phyloP scores from a whole-genome alignment of 148 eudicot genomes.

The Silene latifolia region DNA sequence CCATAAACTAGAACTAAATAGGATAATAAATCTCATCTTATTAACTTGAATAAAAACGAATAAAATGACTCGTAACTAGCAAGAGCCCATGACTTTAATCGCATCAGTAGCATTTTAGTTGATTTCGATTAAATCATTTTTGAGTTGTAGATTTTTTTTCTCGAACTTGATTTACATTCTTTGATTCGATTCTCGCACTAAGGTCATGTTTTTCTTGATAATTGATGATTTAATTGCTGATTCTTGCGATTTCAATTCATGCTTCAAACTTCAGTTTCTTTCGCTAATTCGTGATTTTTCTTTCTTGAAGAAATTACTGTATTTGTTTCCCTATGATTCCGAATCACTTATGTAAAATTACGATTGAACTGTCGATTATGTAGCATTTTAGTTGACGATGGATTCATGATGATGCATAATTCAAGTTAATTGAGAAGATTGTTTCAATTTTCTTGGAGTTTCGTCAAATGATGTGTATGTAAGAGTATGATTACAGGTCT shows the following conservation, averaged over 20 bases:
- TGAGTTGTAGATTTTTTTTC: no score
- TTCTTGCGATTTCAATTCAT: neutral
- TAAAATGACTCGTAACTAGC: no score
- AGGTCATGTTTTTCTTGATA: neutral
- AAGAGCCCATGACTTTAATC: no score
- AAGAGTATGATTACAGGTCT: no score
- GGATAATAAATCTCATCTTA: no score
- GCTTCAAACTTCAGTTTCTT: neutral
- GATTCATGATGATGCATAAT: neutral
- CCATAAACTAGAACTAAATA: no score
- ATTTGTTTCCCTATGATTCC: neutral
- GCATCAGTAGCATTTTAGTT: no score
- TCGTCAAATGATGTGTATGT: no score
- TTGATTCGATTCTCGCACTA: neutral
- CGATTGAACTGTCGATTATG: neutral
- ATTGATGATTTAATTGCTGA: neutral
- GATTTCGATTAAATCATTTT: no score
- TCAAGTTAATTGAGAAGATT: neutral
- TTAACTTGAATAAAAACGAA: no score
- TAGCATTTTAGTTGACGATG: neutral
- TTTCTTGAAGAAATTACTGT: no score
- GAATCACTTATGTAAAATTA: neutral
- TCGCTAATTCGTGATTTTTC: neutral
- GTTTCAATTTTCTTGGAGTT: neutral
- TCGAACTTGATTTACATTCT: no score